These are phyloP conservation scores for Infundibulicybe gibba DNA, from an alignment of 768 basidiomycete genomes.

Conservation along the genomic window DNA sequence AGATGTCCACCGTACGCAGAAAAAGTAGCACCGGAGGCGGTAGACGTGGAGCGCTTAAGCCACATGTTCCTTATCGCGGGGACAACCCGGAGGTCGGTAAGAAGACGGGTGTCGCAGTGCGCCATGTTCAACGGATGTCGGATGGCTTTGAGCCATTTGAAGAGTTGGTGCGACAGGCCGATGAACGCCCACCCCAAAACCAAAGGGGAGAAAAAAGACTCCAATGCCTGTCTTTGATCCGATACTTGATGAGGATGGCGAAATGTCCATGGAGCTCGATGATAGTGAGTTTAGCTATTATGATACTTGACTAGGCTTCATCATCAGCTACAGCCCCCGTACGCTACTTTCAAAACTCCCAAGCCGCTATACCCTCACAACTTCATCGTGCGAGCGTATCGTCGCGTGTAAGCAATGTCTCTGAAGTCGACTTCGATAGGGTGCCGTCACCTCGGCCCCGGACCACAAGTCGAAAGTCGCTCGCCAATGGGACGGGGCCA, in stretches of 20 bases:
- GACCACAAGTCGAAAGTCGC: slow-evolving; percentile 22
- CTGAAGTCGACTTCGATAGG: slow-evolving; percentile 58
- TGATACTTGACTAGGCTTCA: slow-evolving; percentile 9
- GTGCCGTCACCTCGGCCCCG: slow-evolving; percentile 55
- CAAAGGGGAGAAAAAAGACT: slow-evolving; percentile 52
- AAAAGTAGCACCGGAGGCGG: slow-evolving; percentile 42
- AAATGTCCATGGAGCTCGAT: slow-evolving; percentile 76
- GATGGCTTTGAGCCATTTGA: slow-evolving; percentile 86
- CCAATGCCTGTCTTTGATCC: slow-evolving; percentile 24
- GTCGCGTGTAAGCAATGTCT: slow-evolving; percentile 46
- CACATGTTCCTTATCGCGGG: slow-evolving; percentile 75
- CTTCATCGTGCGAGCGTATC: slow-evolving; percentile 33
- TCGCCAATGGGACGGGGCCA: slow-evolving; percentile 26
- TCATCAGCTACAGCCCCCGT: slow-evolving; percentile 36
- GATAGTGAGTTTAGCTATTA: slow-evolving; percentile 48
- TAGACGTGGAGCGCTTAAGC: slow-evolving; percentile 57
- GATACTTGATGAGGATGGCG: slow-evolving; percentile 47
- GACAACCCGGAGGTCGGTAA: slow-evolving; percentile 77
- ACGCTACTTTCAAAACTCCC: slow-evolving; percentile 36
- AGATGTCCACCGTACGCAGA: slow-evolving; percentile 41
- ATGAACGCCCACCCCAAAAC: slow-evolving; percentile 59
- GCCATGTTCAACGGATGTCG: slow-evolving; percentile 64
- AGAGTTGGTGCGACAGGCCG: slow-evolving; percentile 66
- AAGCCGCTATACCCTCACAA: slow-evolving; percentile 37
- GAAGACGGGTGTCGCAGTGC: slow-evolving; percentile 73